Evolutionary conservation across 2,329 filamentous ascomycete genomes (phyloP), one percentile per base, ranked within the genome.

Genomic region (Stachybotrys chartarum): DNA sequence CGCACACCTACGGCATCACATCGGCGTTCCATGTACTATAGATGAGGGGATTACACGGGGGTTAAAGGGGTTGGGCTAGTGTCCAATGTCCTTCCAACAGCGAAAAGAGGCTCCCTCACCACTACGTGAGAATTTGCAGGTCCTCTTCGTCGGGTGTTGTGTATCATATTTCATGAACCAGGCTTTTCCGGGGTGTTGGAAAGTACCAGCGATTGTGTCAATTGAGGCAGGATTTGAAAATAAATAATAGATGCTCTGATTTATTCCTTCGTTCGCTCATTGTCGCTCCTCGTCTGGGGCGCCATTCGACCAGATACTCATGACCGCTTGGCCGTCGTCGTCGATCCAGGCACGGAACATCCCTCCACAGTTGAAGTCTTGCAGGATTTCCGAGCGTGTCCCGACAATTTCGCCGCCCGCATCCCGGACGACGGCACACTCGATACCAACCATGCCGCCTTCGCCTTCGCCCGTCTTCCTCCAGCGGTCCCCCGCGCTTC

Each of bases 321-420:
- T 82, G 30, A 77, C 74, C 17, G 78, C 74, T 56, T 74, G 73
- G 0, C 85, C 87, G 1, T 81, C 66, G 5, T 85, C 79, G 59
- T 89, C 81, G 18, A 88, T 74, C 80, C 87, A 93, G 0, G 90
- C 90, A 18, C 91, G 80, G 66, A 91, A 94, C 88, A 96, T 92
- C 0, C 91, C 91, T 5, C 86, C 88, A 62, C 88, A 94, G 67
- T 96, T 96, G 68, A 86, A 91, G 63, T 92, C 88, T 68, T 85
- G 87, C 16, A 92, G 72, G 6, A 95, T 78, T 53, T 80, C 76
- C 1, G 74, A 75, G 14, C 72, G 64, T 1, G 70, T 68, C 2
- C 72, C 71, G 1, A 79, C 66, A 6, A 76, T 63, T n/a, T 61
- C 60, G 0, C 78, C 76, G n/a, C 72, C 63, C 4, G 60, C 70